A percentile compares a stretch with the other conserved stretches of the same genome.
Evolutionary conservation across 345 rosid species (phyloP).

Genomic region (Salix brachista): DNA sequence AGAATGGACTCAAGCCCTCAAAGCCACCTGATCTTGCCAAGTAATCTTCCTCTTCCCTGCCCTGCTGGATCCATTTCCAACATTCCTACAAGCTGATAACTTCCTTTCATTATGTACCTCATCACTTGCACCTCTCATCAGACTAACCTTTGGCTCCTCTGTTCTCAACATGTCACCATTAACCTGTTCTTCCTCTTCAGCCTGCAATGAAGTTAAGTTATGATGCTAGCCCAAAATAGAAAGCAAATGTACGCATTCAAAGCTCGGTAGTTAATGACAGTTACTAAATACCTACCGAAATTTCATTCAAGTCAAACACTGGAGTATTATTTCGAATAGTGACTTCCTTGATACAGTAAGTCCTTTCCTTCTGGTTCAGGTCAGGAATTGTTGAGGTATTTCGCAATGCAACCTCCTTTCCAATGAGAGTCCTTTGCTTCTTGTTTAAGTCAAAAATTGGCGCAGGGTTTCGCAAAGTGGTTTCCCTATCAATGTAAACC

Average conservation of each 20-base stretch:
- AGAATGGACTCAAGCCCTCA: slow-evolving; percentile 48
- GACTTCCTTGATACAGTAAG: slow-evolving; percentile 40
- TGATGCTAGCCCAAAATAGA: slow-evolving; percentile 8
- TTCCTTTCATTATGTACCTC: slow-evolving; percentile 50
- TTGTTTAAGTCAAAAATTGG: slow-evolving; percentile 40
- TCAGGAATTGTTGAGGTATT: slow-evolving; percentile 16
- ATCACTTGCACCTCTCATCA: slow-evolving; percentile 34
- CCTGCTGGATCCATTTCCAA: slow-evolving; percentile 47
- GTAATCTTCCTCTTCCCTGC: slow-evolving; percentile 83
- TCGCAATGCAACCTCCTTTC: slow-evolving; percentile 23
- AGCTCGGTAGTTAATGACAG: not conserved
- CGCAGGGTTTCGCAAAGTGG: slow-evolving; percentile 1
- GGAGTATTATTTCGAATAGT: slow-evolving; percentile 28
- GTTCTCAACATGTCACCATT: slow-evolving; percentile 28
- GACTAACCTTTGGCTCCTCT: slow-evolving; percentile 40
- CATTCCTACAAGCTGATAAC: slow-evolving; percentile 54
- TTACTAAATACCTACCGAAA: slow-evolving; percentile 51
- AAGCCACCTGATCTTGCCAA: slow-evolving; percentile 93
- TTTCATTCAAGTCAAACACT: slow-evolving; percentile 75
- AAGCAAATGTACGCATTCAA: not conserved
- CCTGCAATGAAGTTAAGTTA: slow-evolving; percentile 36
- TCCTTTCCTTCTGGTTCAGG: slow-evolving; percentile 36
- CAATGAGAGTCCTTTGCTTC: slow-evolving; percentile 27
- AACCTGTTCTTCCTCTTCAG: slow-evolving; percentile 66
- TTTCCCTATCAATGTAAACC: slow-evolving; percentile 15